A percentile compares a stretch with the other conserved stretches of the same genome.
Conservation (phyloP, 371 early-diverging fungal genomes). For the Apophysomyces ossiformis region DNA sequence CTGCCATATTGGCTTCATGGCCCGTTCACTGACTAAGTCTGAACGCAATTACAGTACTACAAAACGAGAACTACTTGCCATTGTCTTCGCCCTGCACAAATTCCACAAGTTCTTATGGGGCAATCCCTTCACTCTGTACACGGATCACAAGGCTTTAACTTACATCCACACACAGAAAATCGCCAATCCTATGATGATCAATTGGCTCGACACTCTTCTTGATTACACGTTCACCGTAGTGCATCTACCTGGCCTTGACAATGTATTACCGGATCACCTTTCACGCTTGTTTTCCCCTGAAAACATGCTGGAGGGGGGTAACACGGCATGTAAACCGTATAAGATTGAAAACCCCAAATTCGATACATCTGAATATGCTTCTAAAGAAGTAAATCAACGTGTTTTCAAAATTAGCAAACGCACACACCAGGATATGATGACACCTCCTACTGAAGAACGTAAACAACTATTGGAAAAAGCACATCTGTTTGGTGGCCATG, state of each 20-base stretch:
- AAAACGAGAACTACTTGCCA: neutral
- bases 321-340: too few relatives aligned
- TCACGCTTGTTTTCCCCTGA: too few relatives aligned
- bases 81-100: constrained; percentile 18
- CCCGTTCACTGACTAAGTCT: neutral
- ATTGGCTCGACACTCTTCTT: constrained; percentile 31
- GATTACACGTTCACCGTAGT: constrained; percentile 27
- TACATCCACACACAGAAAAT: constrained; percentile 30
- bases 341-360: too few relatives aligned
- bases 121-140: constrained; percentile 21
- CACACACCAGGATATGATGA: too few relatives aligned
- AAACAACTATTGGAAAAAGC: too few relatives aligned
- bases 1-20: constrained; percentile 19
- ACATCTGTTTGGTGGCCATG: too few relatives aligned
- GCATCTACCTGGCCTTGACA: constrained; percentile 26
- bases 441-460: too few relatives aligned
- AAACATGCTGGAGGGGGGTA: too few relatives aligned
- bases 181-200: constrained; percentile 29
- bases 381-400: too few relatives aligned
- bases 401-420: too few relatives aligned
- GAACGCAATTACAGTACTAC: constrained; percentile 13
- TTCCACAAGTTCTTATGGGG: constrained; percentile 43
- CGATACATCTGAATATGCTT: too few relatives aligned
- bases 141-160: constrained; percentile 26
- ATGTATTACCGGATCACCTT: too few relatives aligned